Percentiles rank a stretch among this genome's conserved stretches.
Conservation (phyloP, 2,329 filamentous ascomycete species). For the Neonectria punicea region DNA sequence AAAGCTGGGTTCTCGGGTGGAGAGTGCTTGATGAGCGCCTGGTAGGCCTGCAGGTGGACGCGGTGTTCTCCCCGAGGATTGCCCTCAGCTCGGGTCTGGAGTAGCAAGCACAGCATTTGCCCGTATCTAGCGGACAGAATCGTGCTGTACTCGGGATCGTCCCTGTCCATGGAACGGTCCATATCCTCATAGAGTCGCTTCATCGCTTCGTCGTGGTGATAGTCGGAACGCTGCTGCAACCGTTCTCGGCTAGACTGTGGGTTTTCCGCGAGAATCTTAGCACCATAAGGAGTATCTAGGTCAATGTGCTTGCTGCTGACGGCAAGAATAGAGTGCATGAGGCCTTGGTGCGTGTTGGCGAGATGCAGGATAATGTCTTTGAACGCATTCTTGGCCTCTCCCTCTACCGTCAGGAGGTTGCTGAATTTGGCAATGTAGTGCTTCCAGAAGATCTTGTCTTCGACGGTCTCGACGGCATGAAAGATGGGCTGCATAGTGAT, state of each 20-base stretch:
- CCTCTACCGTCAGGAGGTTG: conserved; percentile 83
- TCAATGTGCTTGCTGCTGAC: conserved; percentile 83
- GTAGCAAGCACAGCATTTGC: conserved; percentile 70
- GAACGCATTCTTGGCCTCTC: conserved; percentile 85
- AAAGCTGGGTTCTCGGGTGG: conserved; percentile 75
- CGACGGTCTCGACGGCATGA: conserved; percentile 80
- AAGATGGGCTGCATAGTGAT: conserved; percentile 75
- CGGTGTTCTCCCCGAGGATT: conserved; percentile 75
- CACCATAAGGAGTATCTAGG: conserved; percentile 65
- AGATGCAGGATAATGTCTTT: conserved; percentile 85
- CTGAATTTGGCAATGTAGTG: conserved; percentile 86
- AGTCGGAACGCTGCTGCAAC: conserved; percentile 62
- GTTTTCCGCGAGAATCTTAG: conserved; percentile 62
- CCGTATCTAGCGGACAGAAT: conserved; percentile 67
- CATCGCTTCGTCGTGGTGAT: conserved; percentile 66
- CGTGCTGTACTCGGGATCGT: conserved; percentile 57
- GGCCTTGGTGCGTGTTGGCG: conserved; percentile 79
- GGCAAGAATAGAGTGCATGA: conserved; percentile 92
- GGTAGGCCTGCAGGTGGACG: conserved; percentile 81
- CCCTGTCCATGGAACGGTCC: conserved; percentile 52
- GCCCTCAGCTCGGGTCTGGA: conserved; percentile 68
- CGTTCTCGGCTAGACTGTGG: conserved; percentile 58
- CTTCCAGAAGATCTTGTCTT: conserved; percentile 83
- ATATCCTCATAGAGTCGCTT: conserved; percentile 62
- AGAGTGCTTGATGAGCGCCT: conserved; percentile 72